Base-by-base conservation (phyloP, 768 basidiomycete genomes). In the Sarcodon aspratus region DNA sequence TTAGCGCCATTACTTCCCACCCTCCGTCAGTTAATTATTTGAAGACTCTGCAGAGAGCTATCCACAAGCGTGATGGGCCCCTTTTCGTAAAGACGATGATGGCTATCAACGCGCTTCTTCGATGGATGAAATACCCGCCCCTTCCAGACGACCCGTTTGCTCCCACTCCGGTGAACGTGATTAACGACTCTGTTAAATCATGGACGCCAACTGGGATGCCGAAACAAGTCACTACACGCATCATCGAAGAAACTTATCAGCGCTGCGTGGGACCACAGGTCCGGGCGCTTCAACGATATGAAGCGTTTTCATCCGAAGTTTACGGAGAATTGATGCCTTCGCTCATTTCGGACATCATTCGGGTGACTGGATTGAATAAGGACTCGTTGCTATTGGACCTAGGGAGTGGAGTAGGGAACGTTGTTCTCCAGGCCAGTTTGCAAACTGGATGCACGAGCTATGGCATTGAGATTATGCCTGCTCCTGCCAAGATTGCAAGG, bases 201-300 rank as follows among this genome's bases (percentile, higher is more conserved):
- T 86, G 83, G 82, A 65, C 64, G 0, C 57, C 66, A 15, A 66
- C 57, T 1, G 80, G 78, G 3, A 60, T 93, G 27, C 85, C 81
- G 0, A 69, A 78, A 44, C 72, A 75, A 33, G 75, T 93, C 2
- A 69, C 85, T 50, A 73, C 80, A 68, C 80, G 84, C 37, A 76
- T 95, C 44, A 72, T 87, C 47, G 91, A 93, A 40, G 92, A 97
- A 69, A 87, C 83, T 35, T 98, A 99, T 59, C 91, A 97, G 59
- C 79, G 96, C 27, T 79, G 81, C 13, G 93, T 97, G 1, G 94
- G 94, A 6, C 96, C 96, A 0, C 79, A 87, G 57, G 79, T 93
- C n/a, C 77, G 79, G 47, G 76, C 74, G 49, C 73, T 98, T 48
- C 82, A 76, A 58, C 78, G 82, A 55, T 94, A 97, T 62, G 76